Base-by-base conservation (phyloP, 1,139 yeast genomes). In the Suhomyces yuchorum region DNA sequence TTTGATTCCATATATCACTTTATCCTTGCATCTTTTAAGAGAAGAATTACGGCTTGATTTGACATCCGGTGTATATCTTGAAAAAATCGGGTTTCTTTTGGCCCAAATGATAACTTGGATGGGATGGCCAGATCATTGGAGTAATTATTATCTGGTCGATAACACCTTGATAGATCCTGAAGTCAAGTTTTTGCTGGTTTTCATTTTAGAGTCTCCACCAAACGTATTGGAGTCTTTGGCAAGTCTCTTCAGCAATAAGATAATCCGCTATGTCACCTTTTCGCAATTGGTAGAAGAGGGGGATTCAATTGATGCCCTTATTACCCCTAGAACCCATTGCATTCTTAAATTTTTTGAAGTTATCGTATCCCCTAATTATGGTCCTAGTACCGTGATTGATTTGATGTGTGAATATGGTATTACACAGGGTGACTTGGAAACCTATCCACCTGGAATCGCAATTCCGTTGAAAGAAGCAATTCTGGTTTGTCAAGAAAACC, bases 121-220 rank as follows among this genome's bases (percentile, higher is more conserved):
- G 80, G 84, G 87, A 1, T 90, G 97, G 97, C 80, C 85, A 3
- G 78, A 73, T 0, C 51, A 61, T 0, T 91, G 97, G 97, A 62
- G 67, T 15, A 61, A 65, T 2, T 84, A 83, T 58, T 88, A 89
- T 59, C 70, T 65, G 62, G 56, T 69, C 7, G 70, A 67, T 32
- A 35, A 45, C 1, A 43, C 41, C 2, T 36, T 37, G 1, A 56
- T 70, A 8, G 76, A 71, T 52, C 50, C 50, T 39, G 60, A 58
- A 14, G 52, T 58, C 3, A 56, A 59, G 43, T 70, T 81, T 40
- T 59, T 76, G 1, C 78, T 72, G 63, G 71, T 73, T 3, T 75
- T 75, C 43, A 69, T 79, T 8, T 52, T 80, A 9, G 66, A 70
- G 1, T 50, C 59, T 0, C 89, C 89, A 0, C 88, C 88, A 0